phyloP scores from a whole-genome alignment of 202 grass and related monocot genomes.

The Elaeis oleifera region DNA sequence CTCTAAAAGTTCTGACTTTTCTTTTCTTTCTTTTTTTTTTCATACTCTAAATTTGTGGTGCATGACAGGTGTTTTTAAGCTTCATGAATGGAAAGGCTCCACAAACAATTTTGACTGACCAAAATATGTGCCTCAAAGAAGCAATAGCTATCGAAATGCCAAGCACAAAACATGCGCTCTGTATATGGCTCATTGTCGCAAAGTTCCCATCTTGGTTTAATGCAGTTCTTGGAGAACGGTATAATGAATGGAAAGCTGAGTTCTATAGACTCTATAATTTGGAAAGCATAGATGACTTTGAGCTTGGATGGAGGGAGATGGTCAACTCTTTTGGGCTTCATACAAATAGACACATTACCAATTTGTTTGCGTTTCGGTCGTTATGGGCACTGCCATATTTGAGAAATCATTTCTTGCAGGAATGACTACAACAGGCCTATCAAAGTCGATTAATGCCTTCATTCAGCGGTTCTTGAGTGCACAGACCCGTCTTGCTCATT shows the following conservation, averaged over 20 bases:
- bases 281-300: conserved; percentile 46
- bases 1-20: not conserved
- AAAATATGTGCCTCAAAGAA: conserved; percentile 55
- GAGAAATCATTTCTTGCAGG: conserved; percentile 46
- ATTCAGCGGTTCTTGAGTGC: conserved; percentile 46
- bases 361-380: conserved; percentile 38
- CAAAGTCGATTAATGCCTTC: conserved; percentile 53
- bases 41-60: conserved; percentile 16
- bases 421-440: conserved; percentile 24
- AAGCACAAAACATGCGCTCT: conserved; percentile 55
- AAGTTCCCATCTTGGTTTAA: conserved; percentile 59
- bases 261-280: conserved; percentile 48
- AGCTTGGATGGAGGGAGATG: conserved; percentile 60
- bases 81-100: conserved; percentile 71
- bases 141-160: conserved; percentile 53
- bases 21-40: not conserved
- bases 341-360: conserved; percentile 46
- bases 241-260: conserved; percentile 48
- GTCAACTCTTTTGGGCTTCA: conserved; percentile 43
- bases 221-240: conserved; percentile 41
- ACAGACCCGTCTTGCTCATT: conserved; percentile 37
- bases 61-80: conserved; percentile 59
- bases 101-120: conserved; percentile 48
- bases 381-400: conserved; percentile 56
- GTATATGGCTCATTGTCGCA: conserved; percentile 37